phyloP scores from a whole-genome alignment of 2,329 filamentous ascomycete genomes.

The Ciborinia camelliae region DNA sequence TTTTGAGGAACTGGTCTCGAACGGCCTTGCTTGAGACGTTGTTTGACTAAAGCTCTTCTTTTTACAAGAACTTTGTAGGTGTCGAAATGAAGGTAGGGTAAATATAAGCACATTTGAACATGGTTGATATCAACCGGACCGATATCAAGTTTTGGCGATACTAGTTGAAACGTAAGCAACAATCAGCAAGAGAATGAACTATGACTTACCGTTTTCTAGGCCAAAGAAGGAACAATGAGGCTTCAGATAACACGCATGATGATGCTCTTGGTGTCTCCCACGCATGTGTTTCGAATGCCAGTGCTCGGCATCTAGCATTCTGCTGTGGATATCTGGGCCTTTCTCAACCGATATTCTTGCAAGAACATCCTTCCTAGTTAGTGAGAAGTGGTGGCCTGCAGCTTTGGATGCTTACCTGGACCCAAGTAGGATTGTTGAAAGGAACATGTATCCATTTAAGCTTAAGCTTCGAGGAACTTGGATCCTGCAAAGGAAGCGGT shows the following conservation, averaged over 20 bases:
- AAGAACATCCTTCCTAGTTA: not conserved
- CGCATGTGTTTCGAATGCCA: conserved; percentile 22
- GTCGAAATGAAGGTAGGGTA: conserved; percentile 2
- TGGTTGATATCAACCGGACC: not conserved
- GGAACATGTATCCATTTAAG: conserved; percentile 10
- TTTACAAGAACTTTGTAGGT: not conserved
- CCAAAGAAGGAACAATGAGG: conserved; percentile 17
- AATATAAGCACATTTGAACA: conserved; percentile 3
- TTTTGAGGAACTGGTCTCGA: conserved; percentile 17
- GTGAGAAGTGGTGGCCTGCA: not conserved
- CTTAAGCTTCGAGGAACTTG: not conserved
- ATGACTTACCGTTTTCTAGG: not conserved
- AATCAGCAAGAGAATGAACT: not conserved
- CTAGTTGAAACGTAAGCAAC: not conserved
- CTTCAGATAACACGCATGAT: conserved; percentile 21
- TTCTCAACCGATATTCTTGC: conserved; percentile 19
- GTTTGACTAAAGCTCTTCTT: not conserved
- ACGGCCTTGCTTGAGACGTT: not conserved
- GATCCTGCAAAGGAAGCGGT: not conserved
- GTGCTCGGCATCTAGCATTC: conserved; percentile 13
- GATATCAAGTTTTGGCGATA: not conserved
- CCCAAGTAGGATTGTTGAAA: not conserved
- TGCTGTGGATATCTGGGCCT: conserved; percentile 8
- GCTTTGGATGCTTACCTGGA: not conserved
- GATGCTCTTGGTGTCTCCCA: conserved; percentile 20